phyloP scores from a whole-genome alignment of 495 filamentous ascomycete species.

The Viridothelium virens region DNA sequence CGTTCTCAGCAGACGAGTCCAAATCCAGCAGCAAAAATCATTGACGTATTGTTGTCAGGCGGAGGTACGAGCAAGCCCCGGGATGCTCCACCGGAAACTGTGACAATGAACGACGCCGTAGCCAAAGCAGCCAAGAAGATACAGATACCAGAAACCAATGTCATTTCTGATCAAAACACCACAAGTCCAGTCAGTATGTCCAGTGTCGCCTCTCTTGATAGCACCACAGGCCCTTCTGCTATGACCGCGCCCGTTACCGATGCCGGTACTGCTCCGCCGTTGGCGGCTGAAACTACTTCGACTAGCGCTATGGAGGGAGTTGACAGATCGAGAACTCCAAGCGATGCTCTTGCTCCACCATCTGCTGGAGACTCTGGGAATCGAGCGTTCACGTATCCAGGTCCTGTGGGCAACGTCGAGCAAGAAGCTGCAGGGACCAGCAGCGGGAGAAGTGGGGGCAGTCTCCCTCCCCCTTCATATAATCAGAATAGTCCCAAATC shows the following conservation, averaged over 20 bases:
- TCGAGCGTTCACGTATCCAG: constrained; percentile 38
- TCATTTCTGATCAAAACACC: constrained; percentile 33
- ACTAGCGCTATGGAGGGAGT: constrained; percentile 23
- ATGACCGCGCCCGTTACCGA: constrained; percentile 42
- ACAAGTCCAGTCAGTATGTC: constrained; percentile 40
- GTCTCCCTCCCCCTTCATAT: constrained; percentile 62
- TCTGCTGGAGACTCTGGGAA: constrained; percentile 27
- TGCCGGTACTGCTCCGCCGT: constrained; percentile 27
- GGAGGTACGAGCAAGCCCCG: constrained; percentile 47
- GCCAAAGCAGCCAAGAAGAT: constrained; percentile 36
- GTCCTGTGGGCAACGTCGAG: constrained; percentile 24
- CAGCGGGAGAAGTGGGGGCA: constrained; percentile 58
- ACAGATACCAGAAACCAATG: constrained; percentile 32
- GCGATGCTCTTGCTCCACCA: constrained; percentile 19
- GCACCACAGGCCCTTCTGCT: constrained; percentile 28
- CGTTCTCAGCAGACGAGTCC: constrained; percentile 39
- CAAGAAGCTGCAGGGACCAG: constrained; percentile 28
- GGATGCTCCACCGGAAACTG: constrained; percentile 35
- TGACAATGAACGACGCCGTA: constrained; percentile 38
- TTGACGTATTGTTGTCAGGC: constrained; percentile 49
- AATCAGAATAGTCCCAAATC: constrained; percentile 56
- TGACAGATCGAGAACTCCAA: constrained; percentile 21
- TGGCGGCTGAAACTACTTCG: constrained; percentile 23
- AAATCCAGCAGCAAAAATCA: constrained; percentile 46
- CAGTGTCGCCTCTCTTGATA: constrained; percentile 36